Evolutionary conservation across 2,329 filamentous ascomycete genomes (phyloP), one percentile per base, ranked within the genome.

Genomic region (Plectosphaerella plurivora): DNA sequence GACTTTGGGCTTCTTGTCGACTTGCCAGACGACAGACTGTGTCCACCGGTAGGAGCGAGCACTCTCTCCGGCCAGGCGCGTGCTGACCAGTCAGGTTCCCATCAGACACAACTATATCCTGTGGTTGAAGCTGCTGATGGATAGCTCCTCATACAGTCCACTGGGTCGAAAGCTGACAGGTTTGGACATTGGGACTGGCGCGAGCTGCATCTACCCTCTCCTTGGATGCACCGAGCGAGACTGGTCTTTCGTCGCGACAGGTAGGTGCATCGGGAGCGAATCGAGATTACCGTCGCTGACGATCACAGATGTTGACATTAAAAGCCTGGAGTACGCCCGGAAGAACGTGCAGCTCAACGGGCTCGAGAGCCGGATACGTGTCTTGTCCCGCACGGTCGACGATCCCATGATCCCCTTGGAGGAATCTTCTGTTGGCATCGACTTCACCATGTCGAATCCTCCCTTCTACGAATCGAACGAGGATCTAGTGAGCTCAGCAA

Each of bases 401-500:
- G 81, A 79, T 36, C 60, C 72, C 0, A 71, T 97, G 2, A 77
- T 97, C 6, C 85, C 88, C 0, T 64, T 91, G 0, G 73, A 83
- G 39, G 75, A 75, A 1, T 63, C 85, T 1, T 68, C 66, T 20
- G 64, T 81, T 5, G 63, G 56, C 3, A 75, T 96, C 44, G 86
- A 93, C 64, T 97, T 97, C 65, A 84, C 83, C 53, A 95, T 97
- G 84, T 93, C 88, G 57, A 99, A 99, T 60, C 94, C 94, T 0
- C 94, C 94, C 0, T 99, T 99, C 71, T 97, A 97, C 73, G 69
- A 76, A n/a, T 91, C 89, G 0, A 72, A 79, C 3, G 69, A 77
- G 5, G 91, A 95, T 49, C 81, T 97, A 68, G 59, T 78, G 3
- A 70, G 74, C 4, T 87, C 86, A 2, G 87, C 89, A 0, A 67